A percentile compares a stretch with the other conserved stretches of the same genome.
phyloP scores from a whole-genome alignment of 1,139 yeast genomes.

The Hansenula sp. region DNA sequence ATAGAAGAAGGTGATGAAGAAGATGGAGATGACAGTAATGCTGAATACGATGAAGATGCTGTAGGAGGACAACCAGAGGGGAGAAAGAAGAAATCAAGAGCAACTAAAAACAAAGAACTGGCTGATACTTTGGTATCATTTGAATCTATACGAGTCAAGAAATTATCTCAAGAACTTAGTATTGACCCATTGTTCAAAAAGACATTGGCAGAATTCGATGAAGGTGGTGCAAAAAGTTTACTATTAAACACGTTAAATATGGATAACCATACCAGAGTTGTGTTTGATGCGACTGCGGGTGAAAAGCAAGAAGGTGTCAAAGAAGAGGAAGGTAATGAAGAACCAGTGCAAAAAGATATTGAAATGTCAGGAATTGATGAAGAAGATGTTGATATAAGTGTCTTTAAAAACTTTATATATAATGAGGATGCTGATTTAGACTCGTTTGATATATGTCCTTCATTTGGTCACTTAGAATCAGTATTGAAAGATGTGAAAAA shows the following conservation, averaged over 20 bases:
- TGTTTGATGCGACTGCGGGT: conserved; percentile 30
- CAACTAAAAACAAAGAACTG: conserved; percentile 35
- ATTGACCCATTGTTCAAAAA: conserved; percentile 88
- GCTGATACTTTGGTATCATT: conserved; percentile 52
- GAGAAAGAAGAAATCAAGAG: conserved; percentile 16
- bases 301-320: conserved; percentile 27
- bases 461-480: conserved; percentile 49
- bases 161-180: conserved; percentile 70
- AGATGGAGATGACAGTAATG: conserved; percentile 26
- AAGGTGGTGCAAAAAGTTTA: conserved; percentile 88
- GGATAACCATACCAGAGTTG: conserved; percentile 26
- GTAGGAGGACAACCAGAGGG: conserved; percentile 30
- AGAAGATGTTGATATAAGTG: conserved; percentile 22
- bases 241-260: conserved; percentile 58
- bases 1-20: conserved; percentile 21
- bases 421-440: conserved; percentile 34
- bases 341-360: conserved; percentile 15
- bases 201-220: conserved; percentile 89
- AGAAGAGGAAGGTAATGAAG: conserved; percentile 14
- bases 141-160: conserved; percentile 58
- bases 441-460: conserved; percentile 52
- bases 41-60: conserved; percentile 30
- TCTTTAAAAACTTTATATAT: conserved; percentile 27
- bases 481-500: conserved; percentile 52
- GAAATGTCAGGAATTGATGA: conserved; percentile 18